Percentiles rank a stretch among this genome's conserved stretches.
Evolutionary conservation across 1,284 basidiomycete species (phyloP).

Genomic region (Malassezia pachydermatis): DNA sequence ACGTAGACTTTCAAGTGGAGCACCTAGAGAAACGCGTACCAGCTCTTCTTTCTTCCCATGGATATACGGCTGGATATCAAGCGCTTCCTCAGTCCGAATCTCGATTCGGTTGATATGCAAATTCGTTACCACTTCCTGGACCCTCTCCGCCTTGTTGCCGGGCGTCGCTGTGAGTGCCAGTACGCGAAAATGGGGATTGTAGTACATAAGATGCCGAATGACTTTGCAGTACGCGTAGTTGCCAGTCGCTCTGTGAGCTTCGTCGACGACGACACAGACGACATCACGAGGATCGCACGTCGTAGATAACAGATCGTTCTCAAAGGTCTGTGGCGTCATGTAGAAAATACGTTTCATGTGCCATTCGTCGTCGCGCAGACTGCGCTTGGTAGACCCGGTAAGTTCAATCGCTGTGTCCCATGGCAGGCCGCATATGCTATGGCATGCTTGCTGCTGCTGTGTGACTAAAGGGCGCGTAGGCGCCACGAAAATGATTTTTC

Average conservation of each 20-base stretch:
- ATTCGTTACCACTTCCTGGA: constrained; percentile 83
- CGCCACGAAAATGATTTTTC: constrained; percentile 72
- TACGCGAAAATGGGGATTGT: constrained; percentile 84
- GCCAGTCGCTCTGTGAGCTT: constrained; percentile 88
- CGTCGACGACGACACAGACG: constrained; percentile 76
- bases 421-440: constrained; percentile 85
- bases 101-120: constrained; percentile 95
- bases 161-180: constrained; percentile 93
- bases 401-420: constrained; percentile 74
- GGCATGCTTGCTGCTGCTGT: constrained; percentile 78
- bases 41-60: constrained; percentile 61
- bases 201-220: constrained; percentile 78
- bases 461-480: constrained; percentile 90
- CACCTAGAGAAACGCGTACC: constrained; percentile 33
- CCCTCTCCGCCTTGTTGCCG: constrained; percentile 70
- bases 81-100: constrained; percentile 78
- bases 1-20: constrained; percentile 32
- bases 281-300: constrained; percentile 70
- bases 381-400: constrained; percentile 56
- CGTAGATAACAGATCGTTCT: constrained; percentile 70
- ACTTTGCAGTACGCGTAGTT: constrained; percentile 86
- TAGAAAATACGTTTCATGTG: constrained; percentile 81
- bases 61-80: constrained; percentile 77
- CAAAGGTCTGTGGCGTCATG: constrained; percentile 92
- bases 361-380: constrained; percentile 55